These are phyloP conservation scores for Apiospora marii DNA, from an alignment of 2,329 filamentous ascomycete species.

Conservation along the genomic window DNA sequence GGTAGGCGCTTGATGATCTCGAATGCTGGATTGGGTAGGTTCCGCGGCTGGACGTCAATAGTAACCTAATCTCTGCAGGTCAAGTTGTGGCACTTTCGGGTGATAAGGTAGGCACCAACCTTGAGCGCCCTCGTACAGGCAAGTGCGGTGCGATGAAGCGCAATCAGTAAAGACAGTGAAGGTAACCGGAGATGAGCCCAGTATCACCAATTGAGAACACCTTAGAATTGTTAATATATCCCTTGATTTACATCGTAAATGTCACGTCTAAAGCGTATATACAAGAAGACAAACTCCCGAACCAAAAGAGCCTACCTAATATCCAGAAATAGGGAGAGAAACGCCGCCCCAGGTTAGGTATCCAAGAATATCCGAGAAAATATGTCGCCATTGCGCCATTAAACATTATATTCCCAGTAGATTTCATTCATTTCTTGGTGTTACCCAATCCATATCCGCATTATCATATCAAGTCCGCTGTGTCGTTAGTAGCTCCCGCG, in stretches of 20 bases:
- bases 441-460: background rate
- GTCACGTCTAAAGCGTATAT: background rate
- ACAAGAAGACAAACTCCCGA: background rate
- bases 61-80: background rate
- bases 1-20: background rate
- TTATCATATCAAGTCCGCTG: background rate
- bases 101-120: background rate
- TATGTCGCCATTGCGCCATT: background rate
- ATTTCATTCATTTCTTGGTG: background rate
- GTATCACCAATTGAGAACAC: background rate
- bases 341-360: background rate
- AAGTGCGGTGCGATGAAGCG: background rate
- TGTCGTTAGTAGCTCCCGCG: background rate
- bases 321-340: background rate
- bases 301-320: background rate
- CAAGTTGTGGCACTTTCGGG: background rate
- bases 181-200: background rate
- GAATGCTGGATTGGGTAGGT: conserved; percentile 1
- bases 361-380: background rate
- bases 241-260: background rate
- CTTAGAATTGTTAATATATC: background rate
- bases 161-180: too few relatives aligned
- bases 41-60: conserved; percentile 8
- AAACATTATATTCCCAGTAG: background rate
- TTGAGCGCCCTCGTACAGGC: background rate